Conservation (phyloP, 495 filamentous ascomycete species). For the Filosporella fistucella region DNA sequence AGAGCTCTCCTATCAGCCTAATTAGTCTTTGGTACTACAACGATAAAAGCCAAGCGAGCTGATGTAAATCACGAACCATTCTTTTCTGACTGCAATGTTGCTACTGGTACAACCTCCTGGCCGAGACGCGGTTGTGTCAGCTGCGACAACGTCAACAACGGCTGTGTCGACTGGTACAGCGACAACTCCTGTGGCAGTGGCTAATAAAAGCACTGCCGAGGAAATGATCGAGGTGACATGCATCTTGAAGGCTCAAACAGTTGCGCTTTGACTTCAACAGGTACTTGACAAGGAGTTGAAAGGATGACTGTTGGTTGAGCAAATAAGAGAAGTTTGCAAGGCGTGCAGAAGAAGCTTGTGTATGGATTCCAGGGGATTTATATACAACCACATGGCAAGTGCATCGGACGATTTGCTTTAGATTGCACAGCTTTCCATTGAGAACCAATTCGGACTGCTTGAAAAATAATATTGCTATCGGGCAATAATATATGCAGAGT, state of each 20-base stretch:
- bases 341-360: no score
- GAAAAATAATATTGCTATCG: no score
- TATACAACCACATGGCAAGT: not conserved
- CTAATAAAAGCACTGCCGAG: not conserved
- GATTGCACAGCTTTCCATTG: no score
- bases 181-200: not conserved
- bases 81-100: not conserved
- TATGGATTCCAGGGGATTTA: not conserved
- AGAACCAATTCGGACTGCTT: no score
- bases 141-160: no score
- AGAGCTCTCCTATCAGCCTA: conserved; percentile 24
- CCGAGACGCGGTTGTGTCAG: no score
- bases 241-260: conserved; percentile 1
- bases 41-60: not conserved
- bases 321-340: no score
- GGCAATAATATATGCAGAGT: no score
- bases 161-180: not conserved
- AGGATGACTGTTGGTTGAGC: no score
- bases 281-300: no score
- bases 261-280: conserved; percentile 3
- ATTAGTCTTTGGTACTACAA: not conserved
- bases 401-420: no score
- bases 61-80: conserved; percentile 7
- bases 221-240: conserved; percentile 1
- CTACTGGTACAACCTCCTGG: not conserved